Evolutionary conservation across 768 basidiomycete genomes (phyloP), one percentile per base, ranked within the genome.

Genomic region (Mycena haematopus): DNA sequence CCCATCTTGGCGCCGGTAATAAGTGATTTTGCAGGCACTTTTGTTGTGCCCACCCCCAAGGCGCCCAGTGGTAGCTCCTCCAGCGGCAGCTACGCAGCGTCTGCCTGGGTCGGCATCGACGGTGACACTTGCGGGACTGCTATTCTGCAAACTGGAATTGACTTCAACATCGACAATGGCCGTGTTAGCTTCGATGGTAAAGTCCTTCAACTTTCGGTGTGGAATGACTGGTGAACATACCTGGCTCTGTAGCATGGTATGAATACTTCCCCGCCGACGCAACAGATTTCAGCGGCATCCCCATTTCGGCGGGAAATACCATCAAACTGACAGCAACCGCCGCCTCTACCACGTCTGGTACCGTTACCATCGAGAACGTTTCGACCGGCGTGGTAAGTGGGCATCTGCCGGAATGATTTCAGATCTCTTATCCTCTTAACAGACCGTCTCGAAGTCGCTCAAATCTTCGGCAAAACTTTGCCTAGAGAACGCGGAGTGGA

Each of bases 41-140:
- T 76, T 63, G 67, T 68, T 22, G 72, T 76, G 19, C 76, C 76
- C 31, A 77, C 72, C 11, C 75, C 74, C 17, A 54, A 53, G 8
- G 69, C 35, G 1, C 59, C 64, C 17, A 42, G 24, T 13, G 63
- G 63, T 1, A 47, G 53, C 54, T 56, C 77, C 24, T 70, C 74
- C 4, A 55, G 68, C 19, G 71, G 71, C n/a, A 70, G 68, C 44
- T 70, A 67, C 46, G 57, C 77, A 13, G 72, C 74, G 2, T 73
- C 77, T 14, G 74, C 74, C 1, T 78, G 75, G 76, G 76, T 78
- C 46, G 76, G 77, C 31, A 76, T 77, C 52, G 76, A 76, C 61
- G 77, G 77, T 22, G 75, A 76, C 71, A 75, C 77, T 27, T 78
- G 77, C 62, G 68, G 63, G 17, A 69, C 52, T 49, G 74, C 75